Evolutionary conservation across 2,329 filamentous ascomycete genomes (phyloP).

Genomic region (Penicillium fuscoglaucum): DNA sequence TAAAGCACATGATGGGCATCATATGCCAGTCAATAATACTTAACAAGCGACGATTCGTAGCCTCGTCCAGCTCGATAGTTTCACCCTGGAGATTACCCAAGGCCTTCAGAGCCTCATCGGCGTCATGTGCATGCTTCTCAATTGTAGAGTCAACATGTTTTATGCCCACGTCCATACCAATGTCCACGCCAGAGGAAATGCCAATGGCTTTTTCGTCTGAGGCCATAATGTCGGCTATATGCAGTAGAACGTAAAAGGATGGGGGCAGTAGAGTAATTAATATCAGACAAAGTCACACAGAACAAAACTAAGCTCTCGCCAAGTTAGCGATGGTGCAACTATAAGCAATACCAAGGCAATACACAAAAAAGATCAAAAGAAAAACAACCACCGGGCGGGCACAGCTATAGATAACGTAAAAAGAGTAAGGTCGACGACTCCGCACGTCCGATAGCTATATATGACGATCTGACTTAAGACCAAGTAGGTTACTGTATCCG

Average conservation of each 20-base stretch:
- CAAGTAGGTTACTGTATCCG: neutral
- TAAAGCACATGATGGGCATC: slow-evolving; percentile 60
- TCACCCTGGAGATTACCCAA: slow-evolving; percentile 53
- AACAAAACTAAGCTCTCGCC: neutral
- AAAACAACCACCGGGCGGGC: neutral
- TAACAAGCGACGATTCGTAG: slow-evolving; percentile 60
- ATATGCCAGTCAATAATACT: slow-evolving; percentile 62
- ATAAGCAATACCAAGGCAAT: neutral
- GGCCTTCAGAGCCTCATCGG: slow-evolving; percentile 61
- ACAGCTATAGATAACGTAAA: slow-evolving; percentile 1
- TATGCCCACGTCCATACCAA: slow-evolving; percentile 24
- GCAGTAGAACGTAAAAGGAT: too few relatives aligned
- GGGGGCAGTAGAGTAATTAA: too few relatives aligned
- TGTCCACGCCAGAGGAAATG: slow-evolving; percentile 23
- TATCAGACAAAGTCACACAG: neutral
- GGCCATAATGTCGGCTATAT: neutral
- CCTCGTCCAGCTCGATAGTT: slow-evolving; percentile 55
- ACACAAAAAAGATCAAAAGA: neutral
- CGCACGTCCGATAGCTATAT: neutral
- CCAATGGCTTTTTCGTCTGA: slow-evolving; percentile 46
- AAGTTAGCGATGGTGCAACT: neutral
- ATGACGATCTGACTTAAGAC: neutral
- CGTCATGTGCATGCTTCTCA: slow-evolving; percentile 57
- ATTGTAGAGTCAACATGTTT: slow-evolving; percentile 37
- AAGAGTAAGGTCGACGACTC: neutral